These are phyloP conservation scores for Acer saccharum DNA, from an alignment of 345 rosid genomes.

Conservation along the genomic window DNA sequence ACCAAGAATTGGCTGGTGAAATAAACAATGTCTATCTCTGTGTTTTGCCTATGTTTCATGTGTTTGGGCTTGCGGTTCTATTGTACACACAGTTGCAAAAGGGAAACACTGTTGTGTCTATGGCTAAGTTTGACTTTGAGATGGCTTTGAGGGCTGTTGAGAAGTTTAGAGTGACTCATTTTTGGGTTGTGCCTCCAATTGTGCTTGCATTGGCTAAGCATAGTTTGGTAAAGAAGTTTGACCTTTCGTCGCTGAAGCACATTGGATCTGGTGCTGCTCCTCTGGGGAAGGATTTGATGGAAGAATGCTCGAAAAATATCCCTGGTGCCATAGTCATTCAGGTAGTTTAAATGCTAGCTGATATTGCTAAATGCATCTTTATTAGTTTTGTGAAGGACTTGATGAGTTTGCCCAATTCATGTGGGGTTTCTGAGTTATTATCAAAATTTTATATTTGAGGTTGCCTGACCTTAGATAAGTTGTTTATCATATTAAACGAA, in stretches of 20 bases:
- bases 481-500: not conserved
- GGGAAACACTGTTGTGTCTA: constrained; percentile 62
- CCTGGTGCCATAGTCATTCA: constrained; percentile 56
- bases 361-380: not conserved
- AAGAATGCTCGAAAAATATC: constrained; percentile 64
- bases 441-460: not conserved
- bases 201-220: constrained; percentile 83
- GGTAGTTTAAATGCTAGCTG: constrained; percentile 38
- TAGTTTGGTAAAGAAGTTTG: constrained; percentile 51
- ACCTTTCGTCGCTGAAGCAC: constrained; percentile 65
- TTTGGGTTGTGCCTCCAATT: constrained; percentile 91
- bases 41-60: constrained; percentile 89
- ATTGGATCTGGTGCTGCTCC: constrained; percentile 93
- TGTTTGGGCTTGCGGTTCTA: constrained; percentile 68
- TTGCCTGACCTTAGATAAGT: not conserved
- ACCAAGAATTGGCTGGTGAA: constrained; percentile 62
- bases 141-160: constrained; percentile 49
- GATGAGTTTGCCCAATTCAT: not conserved
- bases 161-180: constrained; percentile 62
- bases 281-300: constrained; percentile 85
- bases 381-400: not conserved
- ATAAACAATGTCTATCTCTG: constrained; percentile 53
- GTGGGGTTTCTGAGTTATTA: too few relatives aligned
- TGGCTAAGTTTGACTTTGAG: constrained; percentile 73
- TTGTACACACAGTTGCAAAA: constrained; percentile 54